phyloP scores from a whole-genome alignment of 1,139 yeast genomes.

The Meyerozyma elateridarum region DNA sequence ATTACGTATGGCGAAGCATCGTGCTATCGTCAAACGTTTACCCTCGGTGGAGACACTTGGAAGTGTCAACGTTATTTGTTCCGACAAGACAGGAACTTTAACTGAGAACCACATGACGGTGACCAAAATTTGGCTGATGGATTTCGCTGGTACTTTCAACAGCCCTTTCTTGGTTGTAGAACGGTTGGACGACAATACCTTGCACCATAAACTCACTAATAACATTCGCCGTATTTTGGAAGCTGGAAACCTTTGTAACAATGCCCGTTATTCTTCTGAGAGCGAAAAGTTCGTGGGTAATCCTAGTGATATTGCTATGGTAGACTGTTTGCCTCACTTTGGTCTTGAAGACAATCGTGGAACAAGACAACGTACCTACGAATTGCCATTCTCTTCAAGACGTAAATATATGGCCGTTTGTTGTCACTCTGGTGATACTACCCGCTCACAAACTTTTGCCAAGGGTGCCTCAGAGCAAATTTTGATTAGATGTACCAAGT shows the following conservation, averaged over 20 bases:
- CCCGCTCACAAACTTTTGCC: constrained; percentile 56
- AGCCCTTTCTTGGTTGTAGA: constrained; percentile 46
- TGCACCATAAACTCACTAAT: constrained; percentile 42
- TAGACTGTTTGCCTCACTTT: constrained; percentile 69
- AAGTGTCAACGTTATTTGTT: constrained; percentile 89
- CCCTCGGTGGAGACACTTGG: constrained; percentile 97
- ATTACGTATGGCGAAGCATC: constrained; percentile 87
- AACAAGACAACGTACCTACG: constrained; percentile 54
- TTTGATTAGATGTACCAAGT: constrained; percentile 56
- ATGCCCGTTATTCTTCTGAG: constrained; percentile 66
- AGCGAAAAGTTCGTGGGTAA: constrained; percentile 77
- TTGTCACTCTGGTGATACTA: constrained; percentile 54
- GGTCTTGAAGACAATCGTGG: constrained; percentile 68
- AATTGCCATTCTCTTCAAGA: constrained; percentile 78
- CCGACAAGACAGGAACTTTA: constrained; percentile 93
- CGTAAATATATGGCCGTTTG: constrained; percentile 89
- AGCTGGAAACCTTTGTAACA: constrained; percentile 78
- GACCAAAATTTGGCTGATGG: constrained; percentile 78
- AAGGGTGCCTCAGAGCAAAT: constrained; percentile 89
- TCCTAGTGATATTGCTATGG: constrained; percentile 88
- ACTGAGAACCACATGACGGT: constrained; percentile 95
- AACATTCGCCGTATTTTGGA: constrained; percentile 55
- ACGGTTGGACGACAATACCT: constrained; percentile 31
- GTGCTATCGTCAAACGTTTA: constrained; percentile 86
- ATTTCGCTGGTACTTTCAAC: constrained; percentile 53